A percentile compares a stretch with the other conserved stretches of the same genome.
phyloP scores from a whole-genome alignment of 2,329 filamentous ascomycete species.

The Clarireedia hainanense region DNA sequence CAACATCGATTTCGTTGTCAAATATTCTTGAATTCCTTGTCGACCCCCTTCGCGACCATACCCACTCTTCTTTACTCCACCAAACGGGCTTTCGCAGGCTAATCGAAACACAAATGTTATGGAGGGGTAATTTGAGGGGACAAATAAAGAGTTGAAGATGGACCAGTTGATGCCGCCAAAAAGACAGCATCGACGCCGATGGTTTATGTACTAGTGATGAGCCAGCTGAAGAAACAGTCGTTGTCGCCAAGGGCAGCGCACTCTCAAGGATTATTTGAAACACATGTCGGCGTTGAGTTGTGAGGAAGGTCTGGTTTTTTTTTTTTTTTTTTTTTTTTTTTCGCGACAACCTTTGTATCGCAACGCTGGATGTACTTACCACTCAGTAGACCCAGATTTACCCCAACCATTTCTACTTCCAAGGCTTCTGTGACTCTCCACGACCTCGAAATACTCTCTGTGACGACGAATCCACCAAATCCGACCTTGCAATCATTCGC shows the following conservation, averaged over 20 bases:
- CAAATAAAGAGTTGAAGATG: background rate
- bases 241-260: no score
- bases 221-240: no score
- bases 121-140: background rate
- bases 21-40: background rate
- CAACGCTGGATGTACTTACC: no score
- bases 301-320: no score
- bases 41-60: conserved; percentile 42
- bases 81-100: conserved; percentile 33
- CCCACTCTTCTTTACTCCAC: conserved; percentile 45
- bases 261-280: no score
- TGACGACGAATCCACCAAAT: conserved; percentile 88
- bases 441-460: conserved; percentile 45
- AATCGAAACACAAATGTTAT: conserved; percentile 34
- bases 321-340: no score
- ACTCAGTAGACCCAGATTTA: conserved; percentile 57
- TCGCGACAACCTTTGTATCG: no score
- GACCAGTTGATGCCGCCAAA: no score
- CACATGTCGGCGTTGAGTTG: no score
- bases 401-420: conserved; percentile 76
- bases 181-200: no score
- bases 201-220: no score
- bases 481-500: conserved; percentile 78
- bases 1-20: background rate
- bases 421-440: conserved; percentile 62